Evolutionary conservation across 2,329 filamentous ascomycete genomes (phyloP), one percentile per base, ranked within the genome.

Genomic region (Reticulascus tulasneorum): DNA sequence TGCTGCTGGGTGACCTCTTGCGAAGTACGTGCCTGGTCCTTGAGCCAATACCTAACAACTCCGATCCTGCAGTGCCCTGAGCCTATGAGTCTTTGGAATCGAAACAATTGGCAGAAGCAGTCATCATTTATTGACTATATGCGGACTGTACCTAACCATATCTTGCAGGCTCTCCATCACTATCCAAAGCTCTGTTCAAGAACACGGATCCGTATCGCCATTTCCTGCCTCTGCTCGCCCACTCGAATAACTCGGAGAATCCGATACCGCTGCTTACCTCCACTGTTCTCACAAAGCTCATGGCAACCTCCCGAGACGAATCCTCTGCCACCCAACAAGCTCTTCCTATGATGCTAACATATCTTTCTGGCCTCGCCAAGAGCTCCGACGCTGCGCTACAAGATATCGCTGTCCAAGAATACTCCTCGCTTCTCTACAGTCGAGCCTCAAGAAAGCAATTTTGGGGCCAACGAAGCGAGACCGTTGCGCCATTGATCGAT

Each of bases 371-470:
- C 35, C 72, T 97, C 37, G 82, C 86, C 40, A 89, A 89, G 69
- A 88, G 82, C 56, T 77, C 85, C 26, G 93, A 98, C 63, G 84
- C 86, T 37, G 88, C 88, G 24, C 74, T 94, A 38, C 93, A 98
- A 63, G 93, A 98, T 56, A 95, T 97, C 55, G 91, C 89, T 18
- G 89, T 97, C 10, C 86, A 93, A 54, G 80, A 91, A 56, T 94
- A 91, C 63, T 96, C 93, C 23, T 75, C 85, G 15, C 71, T 98
- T 21, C 72, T 98, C 21, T 82, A 88, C 43, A 86, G 82, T 24
- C 77, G 72, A 43, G 78, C 78, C 39, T 79, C 89, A 4, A 78
- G 93, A 46, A 73, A 82, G 48, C 73, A 93, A 37, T 97, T 97
- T 66, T 98, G 93, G 93, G 78, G 84, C 46, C 87, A 95, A 62